Evolutionary conservation across 768 basidiomycete genomes (phyloP), one percentile per base, ranked within the genome.

Genomic region (Suillus decipiens): DNA sequence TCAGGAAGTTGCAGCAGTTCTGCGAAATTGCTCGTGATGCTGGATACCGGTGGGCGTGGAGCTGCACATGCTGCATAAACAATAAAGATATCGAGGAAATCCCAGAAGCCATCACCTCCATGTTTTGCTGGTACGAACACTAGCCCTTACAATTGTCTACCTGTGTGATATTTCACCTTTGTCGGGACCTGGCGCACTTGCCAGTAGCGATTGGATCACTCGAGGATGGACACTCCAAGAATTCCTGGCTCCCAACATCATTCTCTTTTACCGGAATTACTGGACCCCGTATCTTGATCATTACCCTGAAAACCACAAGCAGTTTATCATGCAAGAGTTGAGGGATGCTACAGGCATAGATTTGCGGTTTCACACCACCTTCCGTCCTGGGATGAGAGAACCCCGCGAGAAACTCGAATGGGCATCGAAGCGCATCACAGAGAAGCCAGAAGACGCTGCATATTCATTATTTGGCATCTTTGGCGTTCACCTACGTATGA

Each of bases 261-360:
- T 54, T 34, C 19, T 71, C 33, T 72, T 73, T 64, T 72, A 72
- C 63, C 70, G 62, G 51, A 69, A 60, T 50, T 22, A 19, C 7
- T 73, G 72, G 72, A 67, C 64, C 3, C 45, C 72, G 14, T 61
- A 28, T 28, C 48, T 50, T 9, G 48, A 50, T 28, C 0, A 50
- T 28, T 24, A 15, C 24, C 28, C 14, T 50, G 14, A 5, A 14
- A 50, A 50, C 24, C 48, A 50, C 15, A 50, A 50, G 48, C 24
- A 28, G 48, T 28, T 9, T 50, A 28, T 50, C 24, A 50, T 50
- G 48, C 24, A 28, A 15, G 48, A 50, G 48, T 28, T 50, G 24
- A 15, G 17, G 15, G 48, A 28, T 28, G 22, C 9, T 6, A 50
- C 15, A 8, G 48, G 24, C 24, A 50, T 50, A 50, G 48, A 50